Evolutionary conservation across 2,329 filamentous ascomycete species (phyloP).

Genomic region (Fusarium xylarioides): DNA sequence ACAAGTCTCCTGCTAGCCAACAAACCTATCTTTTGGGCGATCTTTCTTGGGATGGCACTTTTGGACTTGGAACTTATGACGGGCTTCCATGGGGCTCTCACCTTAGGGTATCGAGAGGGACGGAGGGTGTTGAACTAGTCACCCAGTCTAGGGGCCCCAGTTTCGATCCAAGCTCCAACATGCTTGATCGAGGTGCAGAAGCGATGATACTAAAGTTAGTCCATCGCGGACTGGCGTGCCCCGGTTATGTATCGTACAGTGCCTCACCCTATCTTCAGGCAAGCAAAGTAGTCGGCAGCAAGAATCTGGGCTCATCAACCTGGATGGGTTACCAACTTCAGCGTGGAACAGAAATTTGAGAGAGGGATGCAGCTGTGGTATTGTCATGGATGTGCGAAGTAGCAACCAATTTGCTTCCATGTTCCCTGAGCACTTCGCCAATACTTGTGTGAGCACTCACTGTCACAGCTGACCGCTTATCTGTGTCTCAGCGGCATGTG

Average conservation of each 20-base stretch:
- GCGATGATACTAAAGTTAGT: constrained; percentile 20
- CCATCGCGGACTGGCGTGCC: constrained; percentile 4
- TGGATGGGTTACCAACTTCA: not conserved
- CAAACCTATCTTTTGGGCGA: not conserved
- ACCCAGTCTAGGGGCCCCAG: not conserved
- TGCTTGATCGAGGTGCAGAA: constrained; percentile 30
- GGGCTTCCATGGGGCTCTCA: not conserved
- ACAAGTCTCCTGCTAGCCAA: not conserved
- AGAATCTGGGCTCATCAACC: not conserved
- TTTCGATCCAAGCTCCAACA: constrained; percentile 5
- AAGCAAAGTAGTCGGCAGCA: not conserved
- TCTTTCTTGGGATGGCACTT: not conserved
- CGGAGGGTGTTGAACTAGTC: constrained; percentile 29
- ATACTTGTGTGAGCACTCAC: not conserved
- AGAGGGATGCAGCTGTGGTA: not conserved
- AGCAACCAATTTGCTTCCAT: not conserved
- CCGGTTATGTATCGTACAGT: not conserved
- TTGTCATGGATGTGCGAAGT: not conserved
- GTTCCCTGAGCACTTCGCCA: not conserved
- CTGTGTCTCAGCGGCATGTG: constrained; percentile 13
- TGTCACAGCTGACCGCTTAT: not conserved
- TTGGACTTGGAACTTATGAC: not conserved
- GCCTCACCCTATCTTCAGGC: not conserved
- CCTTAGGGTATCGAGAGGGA: constrained; percentile 3
- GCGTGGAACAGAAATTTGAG: not conserved